phyloP scores from a whole-genome alignment of 2,329 filamentous ascomycete species.

The Chrysoporthe austroafricana region DNA sequence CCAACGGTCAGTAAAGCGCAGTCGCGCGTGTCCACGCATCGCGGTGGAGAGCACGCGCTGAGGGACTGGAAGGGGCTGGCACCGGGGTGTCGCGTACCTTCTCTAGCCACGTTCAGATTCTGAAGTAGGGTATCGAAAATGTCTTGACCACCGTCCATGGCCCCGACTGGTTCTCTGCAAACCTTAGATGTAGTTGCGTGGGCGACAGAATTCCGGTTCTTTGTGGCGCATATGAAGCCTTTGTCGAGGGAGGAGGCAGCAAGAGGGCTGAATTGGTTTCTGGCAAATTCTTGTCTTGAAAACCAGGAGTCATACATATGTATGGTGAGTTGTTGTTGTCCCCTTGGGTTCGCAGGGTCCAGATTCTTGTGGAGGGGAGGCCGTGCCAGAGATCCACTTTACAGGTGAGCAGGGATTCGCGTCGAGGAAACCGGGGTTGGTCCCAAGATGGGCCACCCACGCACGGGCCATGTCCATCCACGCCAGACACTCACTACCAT shows the following conservation, averaged over 20 bases:
- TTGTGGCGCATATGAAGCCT: background rate
- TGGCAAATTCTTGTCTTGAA: slow-evolving; percentile 2
- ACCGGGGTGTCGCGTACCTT: slow-evolving; percentile 18
- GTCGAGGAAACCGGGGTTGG: background rate
- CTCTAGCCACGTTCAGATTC: slow-evolving; percentile 23
- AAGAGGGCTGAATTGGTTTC: background rate
- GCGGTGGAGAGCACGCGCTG: background rate
- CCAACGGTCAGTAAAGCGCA: background rate
- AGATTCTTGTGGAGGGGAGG: slow-evolving; percentile 10
- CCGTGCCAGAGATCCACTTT: background rate
- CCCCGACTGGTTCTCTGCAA: background rate
- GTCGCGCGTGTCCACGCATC: background rate
- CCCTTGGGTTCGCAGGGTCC: slow-evolving; percentile 9
- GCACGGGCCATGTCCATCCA: background rate
- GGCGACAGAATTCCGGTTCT: background rate
- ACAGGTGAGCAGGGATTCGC: slow-evolving; percentile 4
- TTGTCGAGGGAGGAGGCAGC: background rate
- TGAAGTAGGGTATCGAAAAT: slow-evolving; percentile 21
- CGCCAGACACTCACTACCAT: too few species aligned
- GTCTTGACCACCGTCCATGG: slow-evolving; percentile 25
- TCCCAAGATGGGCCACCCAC: too few species aligned
- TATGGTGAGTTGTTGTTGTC: slow-evolving; percentile 19
- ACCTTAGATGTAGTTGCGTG: background rate
- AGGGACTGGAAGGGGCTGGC: too few species aligned
- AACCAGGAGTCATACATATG: slow-evolving; percentile 9